Evolutionary conservation across 805 yeast genomes (phyloP), one percentile per base, ranked within the genome.

Genomic region (Saccharomyces paradoxus): DNA sequence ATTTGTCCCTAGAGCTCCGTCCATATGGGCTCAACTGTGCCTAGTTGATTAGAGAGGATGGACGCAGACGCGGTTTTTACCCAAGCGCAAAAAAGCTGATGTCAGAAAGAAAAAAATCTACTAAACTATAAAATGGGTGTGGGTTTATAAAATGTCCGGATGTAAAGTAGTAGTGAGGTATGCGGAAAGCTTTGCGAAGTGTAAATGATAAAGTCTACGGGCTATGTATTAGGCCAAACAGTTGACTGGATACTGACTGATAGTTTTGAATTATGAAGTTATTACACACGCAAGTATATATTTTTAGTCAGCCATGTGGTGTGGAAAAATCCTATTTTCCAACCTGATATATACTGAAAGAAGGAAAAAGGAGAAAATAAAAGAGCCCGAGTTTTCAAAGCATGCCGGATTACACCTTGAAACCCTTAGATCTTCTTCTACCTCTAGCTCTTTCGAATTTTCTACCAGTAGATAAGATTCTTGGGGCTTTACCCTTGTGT

Each of bases 361-460:
- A 21, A 37, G 22, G 22, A 17, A 17, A 17, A 37, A 10, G 17
- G 17, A 37, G 24, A 17, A 21, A 17, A 17, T 17, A 37, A 37
- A 17, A 17, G 17, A 17, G 24, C 17, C 8, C 2, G 13, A 37
- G 24, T 5, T 37, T 17, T 37, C 17, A 14, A 31, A 13, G 17
- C 37, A 31, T 31, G 13, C 17, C 13, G 13, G 37, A 37, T 89
- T 92, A 94, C 81, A 94, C 99, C 88, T 94, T 94, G 99, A 94
- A 94, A 83, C 96, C 99, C 86, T 95, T 90, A 69, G 98, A 91
- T 78, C 83, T 86, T 83, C 99, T 86, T 81, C 87, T 95, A 86
- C 99, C 99, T 89, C 99, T 94, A 74, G 97, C 99, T 81, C 94
- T 90, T 86, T 94, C 99, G 86, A 94, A 94, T 83, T 94, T 94